Evolutionary conservation across 495 filamentous ascomycete species (phyloP), one percentile per base, ranked within the genome.

Genomic region (Neurospora sp.): DNA sequence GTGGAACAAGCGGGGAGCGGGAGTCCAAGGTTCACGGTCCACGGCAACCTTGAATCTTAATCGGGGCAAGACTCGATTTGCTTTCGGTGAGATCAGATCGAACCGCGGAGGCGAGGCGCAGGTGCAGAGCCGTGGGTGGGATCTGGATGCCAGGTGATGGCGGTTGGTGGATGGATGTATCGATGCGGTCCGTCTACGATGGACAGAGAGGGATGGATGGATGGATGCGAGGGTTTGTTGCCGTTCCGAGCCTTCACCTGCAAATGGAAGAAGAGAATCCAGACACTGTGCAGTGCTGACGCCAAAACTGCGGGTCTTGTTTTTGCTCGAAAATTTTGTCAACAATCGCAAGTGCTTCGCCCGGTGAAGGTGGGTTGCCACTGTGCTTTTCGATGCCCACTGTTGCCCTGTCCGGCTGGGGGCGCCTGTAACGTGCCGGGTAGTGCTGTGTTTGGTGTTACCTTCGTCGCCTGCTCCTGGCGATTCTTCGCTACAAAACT

Each of bases 1-100:
- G 75, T 77, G 78, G 75, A 78, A 76, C 79, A 78, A 80, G 77
- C 78, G 78, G 79, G 79, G 78, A 74, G 75, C 61, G 70, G 44
- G 72, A 72, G 73, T 73, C 74, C 69, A 73, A 70, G 75, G 71
- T 80, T 75, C 76, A 80, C 78, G 70, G 70, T 65, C 53, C 53
- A 65, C 53, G 14, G 53, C 53, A 65, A 65, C 53, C 53, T 65
- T 65, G 53, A 65, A 65, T 65, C 53, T 65, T 31, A 65, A 65
- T 65, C 53, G 53, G 53, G 53, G 27, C 53, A 65, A 65, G 53
- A 65, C 53, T 65, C 53, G 53, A 65, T 65, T 65, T 65, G 53
- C 53, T 65, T 65, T 65, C 53, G 14, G 53, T 35, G 53, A 65
- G 22, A 65, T 65, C 53, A 65, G 53, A 65, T 65, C 53, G 53